Evolutionary conservation across 257 asterid genomes (phyloP), one percentile per base, ranked within the genome.

Genomic region (Solanum lycopersicoides): DNA sequence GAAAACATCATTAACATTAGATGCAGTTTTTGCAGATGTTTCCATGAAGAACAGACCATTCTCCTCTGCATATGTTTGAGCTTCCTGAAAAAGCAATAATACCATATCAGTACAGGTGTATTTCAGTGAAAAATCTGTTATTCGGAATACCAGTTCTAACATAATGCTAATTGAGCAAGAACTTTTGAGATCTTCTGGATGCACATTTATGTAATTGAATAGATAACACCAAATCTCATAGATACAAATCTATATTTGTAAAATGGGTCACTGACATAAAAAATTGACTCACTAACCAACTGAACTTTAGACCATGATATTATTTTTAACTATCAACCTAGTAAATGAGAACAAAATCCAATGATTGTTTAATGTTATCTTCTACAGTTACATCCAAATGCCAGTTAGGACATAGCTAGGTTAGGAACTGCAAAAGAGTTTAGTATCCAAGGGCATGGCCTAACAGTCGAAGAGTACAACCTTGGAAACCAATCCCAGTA

Each of bases 11-110:
- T 94, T 94, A 87, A 94, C 96, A 88, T 94, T 94, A 42, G 91
- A 88, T 85, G 96, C 96, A 60, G 94, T 82, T 91, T 92, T 94
- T 83, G 98, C 98, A 85, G 98, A 94, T 79, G 98, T 94, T 89
- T 94, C 97, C 90, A 93, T 82, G 84, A 92, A 94, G 94, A 94
- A 94, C 80, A 94, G 97, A 39, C 94, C 94, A 86, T 92, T 93
- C 89, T 94, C 93, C 86, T 92, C 89, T 21, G 96, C 96, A 89
- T 94, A 94, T 35, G 91, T 71, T 91, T 93, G 88, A 74, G 94
- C 98, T 83, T 93, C 95, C 98, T 94, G 94, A 83, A 90, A 89
- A 45, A 84, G 21, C 86, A 71, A 83, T 65, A 63, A 56, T 53
- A 35, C 50, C 80, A 69, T 82, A 85, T 76, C 59, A 87, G 39